Evolutionary conservation across 148 eudicot species (phyloP).

Genomic region (Gaultheria prostrata): DNA sequence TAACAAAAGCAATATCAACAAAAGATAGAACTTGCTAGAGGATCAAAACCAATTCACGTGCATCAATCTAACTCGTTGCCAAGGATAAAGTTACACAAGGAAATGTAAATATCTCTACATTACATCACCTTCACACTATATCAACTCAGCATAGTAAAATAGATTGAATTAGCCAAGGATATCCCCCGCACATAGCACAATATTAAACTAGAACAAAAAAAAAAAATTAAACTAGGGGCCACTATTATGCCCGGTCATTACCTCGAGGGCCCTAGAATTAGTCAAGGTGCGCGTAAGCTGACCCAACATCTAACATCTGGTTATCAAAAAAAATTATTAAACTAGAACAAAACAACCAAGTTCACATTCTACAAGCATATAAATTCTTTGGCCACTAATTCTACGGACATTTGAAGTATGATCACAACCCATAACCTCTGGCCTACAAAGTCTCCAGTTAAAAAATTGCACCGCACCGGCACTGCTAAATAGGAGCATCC

Average conservation of each 20-base stretch:
- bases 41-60: not conserved
- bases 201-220: not conserved
- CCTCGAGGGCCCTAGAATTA: no score
- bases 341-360: not conserved
- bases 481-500: not conserved
- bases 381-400: not conserved
- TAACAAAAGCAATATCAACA: not conserved
- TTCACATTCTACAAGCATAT: not conserved
- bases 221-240: no score
- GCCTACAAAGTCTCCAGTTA: not conserved
- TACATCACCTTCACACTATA: not conserved
- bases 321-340: no score
- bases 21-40: not conserved
- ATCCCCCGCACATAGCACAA: not conserved
- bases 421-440: not conserved
- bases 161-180: not conserved
- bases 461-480: not conserved
- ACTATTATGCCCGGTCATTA: no score
- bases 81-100: not conserved
- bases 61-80: constrained; percentile 2
- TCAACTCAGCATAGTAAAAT: not conserved
- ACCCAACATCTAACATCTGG: no score
- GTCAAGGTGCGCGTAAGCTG: no score
- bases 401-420: not conserved
- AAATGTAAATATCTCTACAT: not conserved